These are phyloP conservation scores for Alternaria conjuncta DNA, from an alignment of 2,329 filamentous ascomycete genomes.

Conservation along the genomic window DNA sequence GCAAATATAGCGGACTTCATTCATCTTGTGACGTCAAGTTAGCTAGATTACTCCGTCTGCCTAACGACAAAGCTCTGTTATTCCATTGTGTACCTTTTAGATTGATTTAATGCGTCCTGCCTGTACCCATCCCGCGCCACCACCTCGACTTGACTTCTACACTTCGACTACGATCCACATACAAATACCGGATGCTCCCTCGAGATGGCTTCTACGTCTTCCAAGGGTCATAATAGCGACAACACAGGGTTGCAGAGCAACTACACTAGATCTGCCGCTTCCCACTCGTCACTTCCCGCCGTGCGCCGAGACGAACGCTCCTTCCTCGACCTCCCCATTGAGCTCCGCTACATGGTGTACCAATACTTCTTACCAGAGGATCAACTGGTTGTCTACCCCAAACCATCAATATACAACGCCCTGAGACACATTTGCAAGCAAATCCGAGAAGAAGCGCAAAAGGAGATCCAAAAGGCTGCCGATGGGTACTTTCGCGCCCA, in stretches of 20 bases:
- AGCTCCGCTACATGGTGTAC: not conserved
- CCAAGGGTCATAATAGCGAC: not conserved
- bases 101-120: not conserved
- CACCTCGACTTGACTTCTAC: not conserved
- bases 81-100: not conserved
- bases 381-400: not conserved
- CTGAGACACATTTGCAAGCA: not conserved
- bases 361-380: not conserved
- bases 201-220: not conserved
- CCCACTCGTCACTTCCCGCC: not conserved
- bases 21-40: not conserved
- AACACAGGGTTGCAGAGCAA: not conserved
- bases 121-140: not conserved
- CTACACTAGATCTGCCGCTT: not conserved
- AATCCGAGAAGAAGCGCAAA: not conserved
- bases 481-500: not conserved
- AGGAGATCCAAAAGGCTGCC: not conserved
- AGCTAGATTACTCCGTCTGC: not conserved
- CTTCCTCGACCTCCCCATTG: not conserved
- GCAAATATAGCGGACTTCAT: not conserved
- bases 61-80: not conserved
- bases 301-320: not conserved
- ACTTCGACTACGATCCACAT: not conserved
- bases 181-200: not conserved
- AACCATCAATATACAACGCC: not conserved